Evolutionary conservation across 2,329 filamentous ascomycete genomes (phyloP).

Genomic region (Penicillium sumatraense): DNA sequence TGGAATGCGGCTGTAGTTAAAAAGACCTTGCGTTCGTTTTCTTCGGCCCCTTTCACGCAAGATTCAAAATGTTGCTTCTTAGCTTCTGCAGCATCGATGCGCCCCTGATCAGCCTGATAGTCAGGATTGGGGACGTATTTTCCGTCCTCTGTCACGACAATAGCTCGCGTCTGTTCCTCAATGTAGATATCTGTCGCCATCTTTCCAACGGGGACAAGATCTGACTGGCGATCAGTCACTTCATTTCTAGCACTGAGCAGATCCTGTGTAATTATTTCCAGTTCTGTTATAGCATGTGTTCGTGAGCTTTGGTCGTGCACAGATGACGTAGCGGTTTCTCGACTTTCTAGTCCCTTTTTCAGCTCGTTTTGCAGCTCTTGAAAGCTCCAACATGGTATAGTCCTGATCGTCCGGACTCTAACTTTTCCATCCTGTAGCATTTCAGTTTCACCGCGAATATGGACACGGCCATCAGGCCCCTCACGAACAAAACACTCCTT

Average conservation of each 20-base stretch:
- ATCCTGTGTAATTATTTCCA: slow-evolving; percentile 46
- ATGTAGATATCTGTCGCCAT: slow-evolving; percentile 46
- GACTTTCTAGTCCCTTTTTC: too few relatives aligned
- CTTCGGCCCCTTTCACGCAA: slow-evolving; percentile 41
- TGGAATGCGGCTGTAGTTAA: slow-evolving; percentile 17
- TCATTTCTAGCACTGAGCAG: slow-evolving; percentile 44
- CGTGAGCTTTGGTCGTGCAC: slow-evolving; percentile 52
- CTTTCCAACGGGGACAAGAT: slow-evolving; percentile 52
- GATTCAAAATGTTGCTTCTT: slow-evolving; percentile 43
- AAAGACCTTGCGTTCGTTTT: slow-evolving; percentile 31
- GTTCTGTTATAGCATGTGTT: slow-evolving; percentile 50
- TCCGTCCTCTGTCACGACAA: slow-evolving; percentile 38
- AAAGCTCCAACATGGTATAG: neutral
- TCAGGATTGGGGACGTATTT: slow-evolving; percentile 42
- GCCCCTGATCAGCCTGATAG: slow-evolving; percentile 39
- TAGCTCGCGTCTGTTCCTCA: slow-evolving; percentile 40
- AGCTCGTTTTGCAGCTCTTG: slow-evolving; percentile 19
- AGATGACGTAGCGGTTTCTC: slow-evolving; percentile 44
- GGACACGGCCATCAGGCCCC: neutral
- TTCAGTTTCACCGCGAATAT: neutral
- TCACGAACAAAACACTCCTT: neutral
- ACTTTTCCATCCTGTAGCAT: neutral
- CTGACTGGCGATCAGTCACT: slow-evolving; percentile 48
- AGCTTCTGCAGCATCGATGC: slow-evolving; percentile 47
- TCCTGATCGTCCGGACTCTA: neutral